Conservation (phyloP, 345 rosid genomes). For the Hypericum perforatum region DNA sequence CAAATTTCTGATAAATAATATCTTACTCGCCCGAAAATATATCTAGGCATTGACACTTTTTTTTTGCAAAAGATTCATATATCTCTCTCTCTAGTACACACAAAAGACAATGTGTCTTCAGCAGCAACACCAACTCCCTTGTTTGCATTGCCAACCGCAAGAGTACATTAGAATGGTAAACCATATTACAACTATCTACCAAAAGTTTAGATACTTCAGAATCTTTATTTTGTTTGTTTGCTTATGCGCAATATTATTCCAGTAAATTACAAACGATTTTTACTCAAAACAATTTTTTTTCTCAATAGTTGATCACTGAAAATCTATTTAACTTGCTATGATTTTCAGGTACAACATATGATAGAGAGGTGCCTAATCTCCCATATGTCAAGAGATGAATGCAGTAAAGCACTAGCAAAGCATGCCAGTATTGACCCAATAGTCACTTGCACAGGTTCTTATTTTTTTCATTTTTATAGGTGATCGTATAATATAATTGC, state of each 20-base stretch:
- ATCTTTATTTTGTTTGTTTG: slow-evolving; percentile 11
- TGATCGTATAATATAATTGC: too few species aligned
- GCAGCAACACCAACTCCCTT: slow-evolving; percentile 21
- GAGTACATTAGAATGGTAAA: slow-evolving; percentile 43
- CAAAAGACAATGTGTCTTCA: slow-evolving; percentile 8
- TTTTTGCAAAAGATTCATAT: too few species aligned
- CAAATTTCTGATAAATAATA: too few species aligned
- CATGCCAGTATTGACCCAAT: slow-evolving; percentile 33
- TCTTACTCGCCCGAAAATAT: slow-evolving; percentile 29
- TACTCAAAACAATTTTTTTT: not conserved
- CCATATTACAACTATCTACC: slow-evolving; percentile 1
- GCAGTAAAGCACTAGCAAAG: slow-evolving; percentile 30
- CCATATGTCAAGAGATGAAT: slow-evolving; percentile 39
- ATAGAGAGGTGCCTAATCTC: slow-evolving; percentile 43
- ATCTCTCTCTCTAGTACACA: slow-evolving; percentile 1
- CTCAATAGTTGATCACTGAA: not conserved
- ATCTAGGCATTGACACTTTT: slow-evolving; percentile 6
- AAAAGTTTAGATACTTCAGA: not conserved
- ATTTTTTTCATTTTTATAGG: too few species aligned
- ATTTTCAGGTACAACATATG: slow-evolving; percentile 40
- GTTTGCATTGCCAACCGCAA: slow-evolving; percentile 41
- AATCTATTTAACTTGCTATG: not conserved
- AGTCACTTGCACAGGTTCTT: slow-evolving; percentile 31
- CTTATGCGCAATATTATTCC: too few species aligned
- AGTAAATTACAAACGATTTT: too few species aligned